These are phyloP conservation scores for Sporothrix euskadiensis DNA, from an alignment of 2,329 filamentous ascomycete genomes.

Conservation along the genomic window DNA sequence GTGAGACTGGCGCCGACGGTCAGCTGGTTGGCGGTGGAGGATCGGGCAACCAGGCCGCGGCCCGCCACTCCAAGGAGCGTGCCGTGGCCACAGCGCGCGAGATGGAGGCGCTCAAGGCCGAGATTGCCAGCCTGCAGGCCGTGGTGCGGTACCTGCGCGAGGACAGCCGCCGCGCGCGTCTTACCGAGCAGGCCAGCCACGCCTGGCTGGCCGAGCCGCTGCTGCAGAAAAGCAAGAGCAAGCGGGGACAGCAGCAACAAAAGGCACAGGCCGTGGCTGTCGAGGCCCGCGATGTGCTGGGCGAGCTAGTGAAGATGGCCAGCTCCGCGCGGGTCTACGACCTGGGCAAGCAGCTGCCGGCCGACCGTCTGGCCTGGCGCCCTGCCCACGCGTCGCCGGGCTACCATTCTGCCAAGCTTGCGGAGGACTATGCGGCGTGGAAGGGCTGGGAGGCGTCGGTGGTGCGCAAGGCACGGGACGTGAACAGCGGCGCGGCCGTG, in stretches of 20 bases:
- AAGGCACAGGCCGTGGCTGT: constrained; percentile 54
- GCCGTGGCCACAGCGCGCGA: constrained; percentile 71
- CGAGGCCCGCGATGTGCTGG: constrained; percentile 65
- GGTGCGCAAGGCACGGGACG: constrained; percentile 52
- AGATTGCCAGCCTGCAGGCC: constrained; percentile 64
- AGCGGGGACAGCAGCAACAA: constrained; percentile 38
- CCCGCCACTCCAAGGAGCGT: constrained; percentile 50
- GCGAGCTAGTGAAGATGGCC: constrained; percentile 64
- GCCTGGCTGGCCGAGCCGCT: constrained; percentile 68
- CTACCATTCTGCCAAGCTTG: constrained; percentile 65
- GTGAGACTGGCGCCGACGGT: not conserved
- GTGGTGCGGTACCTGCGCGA: constrained; percentile 68
- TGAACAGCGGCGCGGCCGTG: constrained; percentile 37
- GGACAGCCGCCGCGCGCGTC: constrained; percentile 63
- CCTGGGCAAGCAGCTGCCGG: constrained; percentile 42
- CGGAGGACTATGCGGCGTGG: constrained; percentile 66
- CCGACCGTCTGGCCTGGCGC: constrained; percentile 53
- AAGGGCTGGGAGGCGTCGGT: constrained; percentile 58
- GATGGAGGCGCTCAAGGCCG: constrained; percentile 69
- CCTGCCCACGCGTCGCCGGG: constrained; percentile 63
- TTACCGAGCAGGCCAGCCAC: constrained; percentile 55
- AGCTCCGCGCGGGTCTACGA: constrained; percentile 59
- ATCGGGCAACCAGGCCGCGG: constrained; percentile 1
- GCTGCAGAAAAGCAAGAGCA: constrained; percentile 31
- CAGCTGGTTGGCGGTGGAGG: not conserved